A percentile compares a stretch with the other conserved stretches of the same genome.
These are phyloP conservation scores for Zizania palustris DNA, from an alignment of 202 grass and related monocot species.

Conservation along the genomic window DNA sequence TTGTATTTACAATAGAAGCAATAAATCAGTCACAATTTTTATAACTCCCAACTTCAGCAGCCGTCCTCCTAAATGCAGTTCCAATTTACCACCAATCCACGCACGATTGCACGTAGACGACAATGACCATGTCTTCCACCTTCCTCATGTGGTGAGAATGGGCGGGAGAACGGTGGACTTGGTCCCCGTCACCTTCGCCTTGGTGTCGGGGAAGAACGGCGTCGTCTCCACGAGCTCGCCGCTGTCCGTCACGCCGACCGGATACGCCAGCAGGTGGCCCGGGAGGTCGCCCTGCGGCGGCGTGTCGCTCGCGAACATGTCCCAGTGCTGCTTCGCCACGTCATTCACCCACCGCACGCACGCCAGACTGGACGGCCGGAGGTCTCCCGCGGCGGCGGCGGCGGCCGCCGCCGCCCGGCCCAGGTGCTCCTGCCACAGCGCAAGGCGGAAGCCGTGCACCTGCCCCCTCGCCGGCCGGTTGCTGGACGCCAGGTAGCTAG, in stretches of 20 bases:
- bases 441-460: slow-evolving; percentile 71
- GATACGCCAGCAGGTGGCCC: slow-evolving; percentile 77
- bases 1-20: no score
- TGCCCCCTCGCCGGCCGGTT: slow-evolving; percentile 47
- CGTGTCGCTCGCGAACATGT: slow-evolving; percentile 45
- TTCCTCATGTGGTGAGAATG: slow-evolving; percentile 72
- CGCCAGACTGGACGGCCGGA: slow-evolving; percentile 43
- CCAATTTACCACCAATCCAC: no score
- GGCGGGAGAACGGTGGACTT: slow-evolving; percentile 68
- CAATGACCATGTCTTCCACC: neutral
- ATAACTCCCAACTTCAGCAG: no score
- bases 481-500: slow-evolving; percentile 45
- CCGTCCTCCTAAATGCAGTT: no score
- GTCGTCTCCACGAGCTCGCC: slow-evolving; percentile 30
- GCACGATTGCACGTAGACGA: no score
- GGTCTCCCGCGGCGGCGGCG: neutral
- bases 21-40: no score
- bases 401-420: slow-evolving; percentile 22
- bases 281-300: slow-evolving; percentile 51
- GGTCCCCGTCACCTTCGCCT: slow-evolving; percentile 53
- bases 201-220: slow-evolving; percentile 69
- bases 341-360: slow-evolving; percentile 65
- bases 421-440: slow-evolving; percentile 77
- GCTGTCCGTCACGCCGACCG: slow-evolving; percentile 36
- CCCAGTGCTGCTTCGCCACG: slow-evolving; percentile 54